Base-by-base conservation (phyloP, 2,329 filamentous ascomycete genomes). In the Trichoderma atroviride region DNA sequence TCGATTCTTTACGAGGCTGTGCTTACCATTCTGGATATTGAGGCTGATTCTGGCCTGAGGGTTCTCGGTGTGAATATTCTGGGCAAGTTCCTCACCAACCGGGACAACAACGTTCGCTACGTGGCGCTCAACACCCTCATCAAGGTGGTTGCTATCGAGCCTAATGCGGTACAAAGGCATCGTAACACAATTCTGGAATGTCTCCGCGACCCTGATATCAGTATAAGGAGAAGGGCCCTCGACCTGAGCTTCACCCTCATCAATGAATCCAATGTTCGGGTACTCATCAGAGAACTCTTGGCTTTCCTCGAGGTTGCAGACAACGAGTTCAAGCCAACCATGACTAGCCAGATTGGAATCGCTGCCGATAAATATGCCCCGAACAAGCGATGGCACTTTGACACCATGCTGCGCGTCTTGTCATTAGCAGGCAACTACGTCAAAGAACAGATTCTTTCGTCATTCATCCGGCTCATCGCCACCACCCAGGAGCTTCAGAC, bases 91-190 rank as follows among this genome's bases (percentile, higher is more conserved):
- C 83, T 99, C 71, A 91, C 94, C n/a, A 99, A 99, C 83, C 91
- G 95, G 75, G 96, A 99, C 81, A 99, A 99, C 85, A 99, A 99
- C 78, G 99, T 99, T 76, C 91, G 96, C 80, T 99, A 99, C 77
- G 96, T 99, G 63, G 96, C 96, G 22, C 85, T 99, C 63, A 99
- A 99, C 81, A 99, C 96, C 0, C 84, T 99, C 61, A 96, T 97
- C 82, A 98, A 97, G 81, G 96, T 99, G 22, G 96, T 99, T 58
- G 96, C 96, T 4, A 94, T 99, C 60, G 96, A 99, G 79, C 96
- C 96, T 16, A 98, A 98, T 78, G 96, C 96, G 4, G 96, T 99
- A 2, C 96, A 99, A 80, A 87, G 96, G 78, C 96, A 99, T 80
- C 89, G 96, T 68, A 99, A 98, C 82, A 99, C 96, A 0, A 98